phyloP scores from a whole-genome alignment of 176 grass and related monocot species.

The Aegilops longissima region DNA sequence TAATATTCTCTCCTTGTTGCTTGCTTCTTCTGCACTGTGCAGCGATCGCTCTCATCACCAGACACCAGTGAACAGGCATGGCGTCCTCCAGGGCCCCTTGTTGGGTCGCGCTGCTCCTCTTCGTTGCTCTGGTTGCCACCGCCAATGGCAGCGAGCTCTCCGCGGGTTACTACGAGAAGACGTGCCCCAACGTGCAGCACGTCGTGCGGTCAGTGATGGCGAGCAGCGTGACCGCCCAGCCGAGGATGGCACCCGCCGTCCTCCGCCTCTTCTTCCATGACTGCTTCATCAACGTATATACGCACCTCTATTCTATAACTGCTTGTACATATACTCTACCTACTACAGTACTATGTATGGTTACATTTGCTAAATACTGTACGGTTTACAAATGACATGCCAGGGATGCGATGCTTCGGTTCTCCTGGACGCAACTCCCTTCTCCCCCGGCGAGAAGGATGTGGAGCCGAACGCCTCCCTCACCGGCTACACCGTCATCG shows the following conservation, averaged over 20 bases:
- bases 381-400: neutral
- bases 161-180: conserved; percentile 39
- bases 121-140: neutral
- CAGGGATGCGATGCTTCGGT: conserved; percentile 67
- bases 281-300: conserved; percentile 61
- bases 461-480: conserved; percentile 37
- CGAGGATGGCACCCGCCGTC: conserved; percentile 50
- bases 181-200: conserved; percentile 43
- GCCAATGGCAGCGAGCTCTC: conserved; percentile 3
- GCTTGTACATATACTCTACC: neutral
- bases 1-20: neutral
- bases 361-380: neutral
- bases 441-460: conserved; percentile 41
- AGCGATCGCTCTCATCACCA: neutral
- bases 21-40: neutral
- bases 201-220: conserved; percentile 41
- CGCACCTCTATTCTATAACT: neutral
- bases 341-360: neutral
- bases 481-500: conserved; percentile 50
- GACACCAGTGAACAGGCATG: neutral
- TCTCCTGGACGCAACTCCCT: conserved; percentile 43
- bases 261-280: conserved; percentile 88
- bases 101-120: neutral
- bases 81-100: neutral
- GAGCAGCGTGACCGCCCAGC: conserved; percentile 26